Base-by-base conservation (phyloP, 1,284 basidiomycete species). In the Inonotus obliquus region DNA sequence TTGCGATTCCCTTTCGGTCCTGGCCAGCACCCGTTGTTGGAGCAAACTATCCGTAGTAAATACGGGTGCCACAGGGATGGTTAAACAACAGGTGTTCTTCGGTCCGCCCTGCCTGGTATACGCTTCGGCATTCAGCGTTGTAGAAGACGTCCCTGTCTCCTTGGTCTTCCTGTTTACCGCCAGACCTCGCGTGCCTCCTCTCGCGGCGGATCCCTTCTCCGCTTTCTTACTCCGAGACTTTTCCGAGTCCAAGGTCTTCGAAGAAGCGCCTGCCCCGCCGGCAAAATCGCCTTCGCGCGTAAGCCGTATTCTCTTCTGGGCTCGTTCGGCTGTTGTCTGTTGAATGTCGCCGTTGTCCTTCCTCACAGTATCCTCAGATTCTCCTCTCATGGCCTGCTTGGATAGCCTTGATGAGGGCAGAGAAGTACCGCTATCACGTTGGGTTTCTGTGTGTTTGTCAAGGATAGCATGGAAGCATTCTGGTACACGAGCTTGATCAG, bases 1-100 rank as follows among this genome's bases (percentile, higher is more conserved):
- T 2, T 19, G 25, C 1, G 25, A 29, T 45, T 60, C 45, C 62
- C 59, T 63, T 60, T 63, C 62, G 62, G 59, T 14, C 13, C 41
- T 60, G 37, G 59, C 52, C 32, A 57, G 19, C 11, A 53, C 25
- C 62, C 59, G 62, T 35, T 60, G 57, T 29, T 63, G 62, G 13
- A 38, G 54, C 17, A 60, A 38, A 19, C 39, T 23, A 57, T 60
- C 59, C n/a, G 47, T 49, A 27, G 62, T 39, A 49, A 63, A 63
- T 13, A 54, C 57, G 17, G 58, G 57, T 11, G 59, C 54, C 7
- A 51, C 49, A 6, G 62, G 62, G 13, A 63, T 39, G 4, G 62
- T 63, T 45, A 63, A 32, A 21, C 62, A 38, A 47, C 59, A 47
- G 17, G 39, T 54, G 25, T 54, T 35, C 21, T 47, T 45, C 29